Percentiles rank a stretch among this genome's conserved stretches.
Evolutionary conservation across 805 yeast species (phyloP).

Genomic region (Kregervanrija fluxuum): DNA sequence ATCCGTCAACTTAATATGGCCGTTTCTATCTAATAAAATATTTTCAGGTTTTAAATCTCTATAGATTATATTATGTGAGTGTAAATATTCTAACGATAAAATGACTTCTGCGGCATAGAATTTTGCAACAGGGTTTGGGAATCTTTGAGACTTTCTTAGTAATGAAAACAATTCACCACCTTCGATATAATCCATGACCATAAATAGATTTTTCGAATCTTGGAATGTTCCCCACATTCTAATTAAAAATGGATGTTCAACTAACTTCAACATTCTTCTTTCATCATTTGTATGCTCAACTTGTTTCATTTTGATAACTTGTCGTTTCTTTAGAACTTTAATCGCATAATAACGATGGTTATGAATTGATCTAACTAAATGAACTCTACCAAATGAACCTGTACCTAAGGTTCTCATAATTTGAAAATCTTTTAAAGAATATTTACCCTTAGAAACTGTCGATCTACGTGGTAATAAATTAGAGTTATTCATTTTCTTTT

Average conservation of each 20-base stretch:
- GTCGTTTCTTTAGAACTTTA: constrained; percentile 49
- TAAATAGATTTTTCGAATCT: constrained; percentile 47
- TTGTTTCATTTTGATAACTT: constrained; percentile 55
- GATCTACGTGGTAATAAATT: constrained; percentile 27
- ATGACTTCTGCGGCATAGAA: constrained; percentile 59
- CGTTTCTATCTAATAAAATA: constrained; percentile 49
- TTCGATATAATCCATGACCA: constrained; percentile 62
- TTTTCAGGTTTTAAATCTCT: constrained; percentile 59
- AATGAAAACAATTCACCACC: constrained; percentile 56
- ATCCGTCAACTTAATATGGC: constrained; percentile 54
- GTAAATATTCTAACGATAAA: constrained; percentile 51
- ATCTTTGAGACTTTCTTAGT: constrained; percentile 48
- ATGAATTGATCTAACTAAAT: constrained; percentile 49
- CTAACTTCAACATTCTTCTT: constrained; percentile 48
- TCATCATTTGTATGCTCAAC: constrained; percentile 61
- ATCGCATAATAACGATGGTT: constrained; percentile 55
- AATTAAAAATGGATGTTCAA: constrained; percentile 53
- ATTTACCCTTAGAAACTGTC: constrained; percentile 49
- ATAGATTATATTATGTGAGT: constrained; percentile 51
- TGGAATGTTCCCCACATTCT: constrained; percentile 66
- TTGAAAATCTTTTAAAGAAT: constrained; percentile 48
- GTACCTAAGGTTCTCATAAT: constrained; percentile 53
- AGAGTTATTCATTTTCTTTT: constrained; percentile 19
- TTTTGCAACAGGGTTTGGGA: constrained; percentile 58
- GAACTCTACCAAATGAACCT: constrained; percentile 56